Conservation (phyloP, 352 stramenopile species). For the Phytophthora pistaciae region DNA sequence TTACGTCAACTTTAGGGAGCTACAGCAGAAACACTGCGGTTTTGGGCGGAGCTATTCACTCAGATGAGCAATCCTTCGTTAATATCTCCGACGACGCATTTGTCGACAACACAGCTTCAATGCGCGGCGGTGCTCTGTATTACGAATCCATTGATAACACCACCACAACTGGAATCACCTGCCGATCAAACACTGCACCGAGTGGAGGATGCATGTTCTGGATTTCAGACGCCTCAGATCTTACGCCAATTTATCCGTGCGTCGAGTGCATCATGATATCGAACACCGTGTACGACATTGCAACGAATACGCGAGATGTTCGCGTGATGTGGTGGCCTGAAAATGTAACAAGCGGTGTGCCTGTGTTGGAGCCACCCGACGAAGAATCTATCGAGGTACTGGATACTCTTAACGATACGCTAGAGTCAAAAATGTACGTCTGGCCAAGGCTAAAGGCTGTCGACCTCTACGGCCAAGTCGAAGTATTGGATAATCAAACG, state of each 20-base stretch:
- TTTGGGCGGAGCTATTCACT: constrained; percentile 52
- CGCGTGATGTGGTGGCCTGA: constrained; percentile 67
- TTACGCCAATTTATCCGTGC: constrained; percentile 43
- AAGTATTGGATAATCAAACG: constrained; percentile 64
- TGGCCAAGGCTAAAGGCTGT: constrained; percentile 69
- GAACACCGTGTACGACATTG: constrained; percentile 63
- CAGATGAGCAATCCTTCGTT: constrained; percentile 23
- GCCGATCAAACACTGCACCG: constrained; percentile 45
- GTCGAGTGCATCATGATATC: constrained; percentile 41
- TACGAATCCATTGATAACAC: constrained; percentile 43
- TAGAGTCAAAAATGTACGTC: constrained; percentile 34
- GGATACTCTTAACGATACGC: constrained; percentile 30
- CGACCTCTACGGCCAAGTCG: constrained; percentile 69
- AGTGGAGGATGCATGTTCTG: constrained; percentile 78
- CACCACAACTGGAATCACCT: constrained; percentile 33
- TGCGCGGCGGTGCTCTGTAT: constrained; percentile 61
- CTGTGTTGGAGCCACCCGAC: constrained; percentile 49
- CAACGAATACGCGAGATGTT: constrained; percentile 70
- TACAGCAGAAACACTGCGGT: constrained; percentile 44
- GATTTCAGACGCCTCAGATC: constrained; percentile 41
- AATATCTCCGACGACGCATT: constrained; percentile 36
- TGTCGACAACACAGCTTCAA: constrained; percentile 39
- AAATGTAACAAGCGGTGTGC: constrained; percentile 51
- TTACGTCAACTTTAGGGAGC: constrained; percentile 22
- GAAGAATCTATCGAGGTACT: constrained; percentile 60